Conservation (phyloP, 2,329 filamentous ascomycete species). For the Colletotrichum viniferum region DNA sequence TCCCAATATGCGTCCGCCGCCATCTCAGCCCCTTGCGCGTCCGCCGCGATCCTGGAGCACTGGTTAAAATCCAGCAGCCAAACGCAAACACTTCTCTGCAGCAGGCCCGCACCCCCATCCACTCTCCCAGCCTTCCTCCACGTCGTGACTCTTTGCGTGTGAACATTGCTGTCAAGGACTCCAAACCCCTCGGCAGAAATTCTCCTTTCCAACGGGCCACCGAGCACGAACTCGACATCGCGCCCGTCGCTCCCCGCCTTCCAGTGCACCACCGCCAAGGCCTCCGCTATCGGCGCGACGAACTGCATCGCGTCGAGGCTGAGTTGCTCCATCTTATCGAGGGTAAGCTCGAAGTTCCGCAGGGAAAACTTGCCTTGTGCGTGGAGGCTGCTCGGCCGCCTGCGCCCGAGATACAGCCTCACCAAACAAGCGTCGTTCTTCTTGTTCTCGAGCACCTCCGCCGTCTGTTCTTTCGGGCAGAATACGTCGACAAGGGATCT, state of each 20-base stretch:
- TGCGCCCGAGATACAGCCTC: background rate
- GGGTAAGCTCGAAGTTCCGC: background rate
- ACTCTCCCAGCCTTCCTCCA: background rate
- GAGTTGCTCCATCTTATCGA: background rate
- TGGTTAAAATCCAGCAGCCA: background rate
- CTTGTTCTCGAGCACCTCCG: background rate
- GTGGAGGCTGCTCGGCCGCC: background rate
- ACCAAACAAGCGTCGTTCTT: background rate
- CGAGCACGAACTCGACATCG: background rate
- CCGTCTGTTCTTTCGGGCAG: background rate
- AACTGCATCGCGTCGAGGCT: background rate
- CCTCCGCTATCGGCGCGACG: background rate
- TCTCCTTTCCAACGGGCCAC: background rate
- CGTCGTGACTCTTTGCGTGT: background rate
- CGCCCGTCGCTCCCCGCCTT: background rate
- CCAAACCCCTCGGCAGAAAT: background rate
- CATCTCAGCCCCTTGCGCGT: background rate
- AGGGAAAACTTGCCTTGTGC: fast-evolving
- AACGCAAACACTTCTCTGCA: background rate
- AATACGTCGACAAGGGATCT: background rate
- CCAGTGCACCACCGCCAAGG: background rate
- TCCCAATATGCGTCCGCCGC: background rate
- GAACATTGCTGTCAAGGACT: background rate
- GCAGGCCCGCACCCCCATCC: background rate
- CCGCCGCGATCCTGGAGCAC: background rate